Conservation (phyloP, 208 protist genomes). For the Acanthamoeba sp. region DNA sequence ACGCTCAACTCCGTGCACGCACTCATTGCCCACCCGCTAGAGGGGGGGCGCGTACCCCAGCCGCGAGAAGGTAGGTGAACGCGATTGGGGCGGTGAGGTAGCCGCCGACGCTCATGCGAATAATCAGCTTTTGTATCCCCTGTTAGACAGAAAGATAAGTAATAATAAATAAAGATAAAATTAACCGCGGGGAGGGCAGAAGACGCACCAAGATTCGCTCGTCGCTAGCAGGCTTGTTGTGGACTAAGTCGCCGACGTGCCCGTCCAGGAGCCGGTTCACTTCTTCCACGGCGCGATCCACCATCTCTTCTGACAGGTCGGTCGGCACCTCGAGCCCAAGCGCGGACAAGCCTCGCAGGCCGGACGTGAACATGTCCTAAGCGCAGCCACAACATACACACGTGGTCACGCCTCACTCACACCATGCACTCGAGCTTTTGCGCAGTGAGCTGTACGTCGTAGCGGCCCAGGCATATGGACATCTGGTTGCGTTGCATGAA, state of each 20-base stretch:
- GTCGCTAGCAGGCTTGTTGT: not conserved
- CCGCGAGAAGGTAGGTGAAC: not conserved
- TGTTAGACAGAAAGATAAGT: not conserved
- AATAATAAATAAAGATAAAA: no score
- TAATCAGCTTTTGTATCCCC: not conserved
- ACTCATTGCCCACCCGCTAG: no score
- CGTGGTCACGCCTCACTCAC: no score
- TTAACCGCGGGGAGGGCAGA: no score
- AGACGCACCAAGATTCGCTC: not conserved
- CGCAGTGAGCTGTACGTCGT: no score
- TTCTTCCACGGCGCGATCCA: not conserved
- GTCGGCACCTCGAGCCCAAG: not conserved
- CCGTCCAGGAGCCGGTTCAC: not conserved
- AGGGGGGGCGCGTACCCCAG: not conserved
- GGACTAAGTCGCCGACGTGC: not conserved
- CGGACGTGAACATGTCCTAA: not conserved
- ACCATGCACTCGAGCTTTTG: not conserved
- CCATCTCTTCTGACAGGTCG: not conserved
- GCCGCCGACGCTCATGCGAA: not conserved
- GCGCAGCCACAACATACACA: no score
- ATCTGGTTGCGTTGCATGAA: slow-evolving; percentile 24
- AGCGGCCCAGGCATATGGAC: not conserved
- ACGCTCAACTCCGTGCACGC: no score
- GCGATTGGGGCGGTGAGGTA: not conserved
- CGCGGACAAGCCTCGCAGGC: not conserved